These are phyloP conservation scores for Debaryomyces coudertii DNA, from an alignment of 1,139 yeast species.

Conservation along the genomic window DNA sequence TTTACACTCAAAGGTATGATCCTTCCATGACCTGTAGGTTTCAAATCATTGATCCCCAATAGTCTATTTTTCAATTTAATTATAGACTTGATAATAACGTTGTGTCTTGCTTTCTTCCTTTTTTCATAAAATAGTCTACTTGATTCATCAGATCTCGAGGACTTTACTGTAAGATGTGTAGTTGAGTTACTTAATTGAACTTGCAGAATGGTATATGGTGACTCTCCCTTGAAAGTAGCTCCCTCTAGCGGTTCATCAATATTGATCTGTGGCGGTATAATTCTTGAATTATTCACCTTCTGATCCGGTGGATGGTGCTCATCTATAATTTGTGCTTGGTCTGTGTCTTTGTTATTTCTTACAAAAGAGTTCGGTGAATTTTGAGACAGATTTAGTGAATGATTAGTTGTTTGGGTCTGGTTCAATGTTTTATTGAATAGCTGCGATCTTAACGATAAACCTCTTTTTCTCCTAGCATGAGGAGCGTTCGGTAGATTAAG, in stretches of 20 bases:
- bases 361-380: neutral
- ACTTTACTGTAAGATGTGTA: slow-evolving; percentile 30
- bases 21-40: slow-evolving; percentile 71
- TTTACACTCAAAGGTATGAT: slow-evolving; percentile 64
- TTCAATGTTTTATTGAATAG: slow-evolving; percentile 55
- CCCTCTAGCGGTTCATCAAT: slow-evolving; percentile 10
- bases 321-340: neutral
- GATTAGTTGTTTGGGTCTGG: slow-evolving; percentile 1
- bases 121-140: slow-evolving; percentile 26
- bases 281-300: neutral
- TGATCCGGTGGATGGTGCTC: neutral
- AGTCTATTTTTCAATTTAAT: slow-evolving; percentile 33
- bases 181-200: slow-evolving; percentile 29
- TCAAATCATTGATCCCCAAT: slow-evolving; percentile 46
- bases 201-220: slow-evolving; percentile 22
- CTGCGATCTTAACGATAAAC: slow-evolving; percentile 75
- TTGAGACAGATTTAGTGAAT: neutral
- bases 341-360: neutral
- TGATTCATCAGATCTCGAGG: slow-evolving; percentile 24
- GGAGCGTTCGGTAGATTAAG: slow-evolving; percentile 24
- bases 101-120: slow-evolving; percentile 22
- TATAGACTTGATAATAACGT: slow-evolving; percentile 20
- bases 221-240: slow-evolving; percentile 4
- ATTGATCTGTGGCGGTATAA: slow-evolving; percentile 8
- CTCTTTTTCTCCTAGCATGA: slow-evolving; percentile 58